phyloP scores from a whole-genome alignment of 345 rosid genomes.

The Excoecaria agallocha region DNA sequence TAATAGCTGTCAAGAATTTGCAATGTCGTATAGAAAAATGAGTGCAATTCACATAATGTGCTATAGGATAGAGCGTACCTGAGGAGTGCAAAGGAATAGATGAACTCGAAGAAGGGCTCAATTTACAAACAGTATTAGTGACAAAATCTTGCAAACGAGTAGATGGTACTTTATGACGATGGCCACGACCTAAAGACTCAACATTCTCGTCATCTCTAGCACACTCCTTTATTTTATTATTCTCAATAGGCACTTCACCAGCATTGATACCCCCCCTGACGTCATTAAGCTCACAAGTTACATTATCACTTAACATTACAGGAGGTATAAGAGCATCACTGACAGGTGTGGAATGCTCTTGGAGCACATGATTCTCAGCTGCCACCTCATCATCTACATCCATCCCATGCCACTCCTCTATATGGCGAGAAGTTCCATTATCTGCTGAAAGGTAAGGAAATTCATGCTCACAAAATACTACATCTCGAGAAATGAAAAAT shows the following conservation, averaged over 20 bases:
- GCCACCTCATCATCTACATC: background rate
- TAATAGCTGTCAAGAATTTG: background rate
- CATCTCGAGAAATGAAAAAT: constrained; percentile 2
- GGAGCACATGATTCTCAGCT: background rate
- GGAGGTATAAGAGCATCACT: too few species aligned
- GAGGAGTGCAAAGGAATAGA: background rate
- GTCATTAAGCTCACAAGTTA: too few species aligned
- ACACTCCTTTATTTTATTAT: too few species aligned
- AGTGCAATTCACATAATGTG: constrained; percentile 7
- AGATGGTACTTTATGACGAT: background rate
- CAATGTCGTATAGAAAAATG: background rate
- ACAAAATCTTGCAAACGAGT: background rate
- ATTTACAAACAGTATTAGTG: background rate
- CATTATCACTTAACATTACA: too few species aligned
- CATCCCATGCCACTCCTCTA: background rate
- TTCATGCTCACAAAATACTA: background rate
- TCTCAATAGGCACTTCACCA: too few species aligned
- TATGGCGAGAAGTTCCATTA: background rate
- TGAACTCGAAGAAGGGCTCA: background rate
- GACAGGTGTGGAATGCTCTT: too few species aligned
- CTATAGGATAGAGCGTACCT: constrained; percentile 1
- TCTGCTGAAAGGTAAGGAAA: background rate
- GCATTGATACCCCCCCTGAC: too few species aligned
- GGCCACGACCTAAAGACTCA: too few species aligned
- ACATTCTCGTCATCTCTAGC: too few species aligned